phyloP scores from a whole-genome alignment of 768 basidiomycete genomes.

The Asterophora lycoperdoides region DNA sequence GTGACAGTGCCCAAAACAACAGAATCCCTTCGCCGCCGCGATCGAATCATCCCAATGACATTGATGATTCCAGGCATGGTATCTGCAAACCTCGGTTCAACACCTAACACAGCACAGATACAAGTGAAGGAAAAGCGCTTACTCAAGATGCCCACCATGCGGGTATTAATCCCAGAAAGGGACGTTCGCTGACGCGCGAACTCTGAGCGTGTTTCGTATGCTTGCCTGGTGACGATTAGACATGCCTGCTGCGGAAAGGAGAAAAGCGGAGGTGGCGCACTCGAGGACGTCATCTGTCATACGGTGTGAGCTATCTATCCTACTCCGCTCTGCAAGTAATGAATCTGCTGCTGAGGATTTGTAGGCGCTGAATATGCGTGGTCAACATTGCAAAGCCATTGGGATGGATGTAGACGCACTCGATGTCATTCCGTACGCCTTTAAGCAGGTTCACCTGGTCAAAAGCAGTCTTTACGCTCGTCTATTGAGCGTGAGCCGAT shows the following conservation, averaged over 20 bases:
- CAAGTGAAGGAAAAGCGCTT: constrained; percentile 23
- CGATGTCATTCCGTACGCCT: constrained; percentile 94
- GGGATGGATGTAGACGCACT: constrained; percentile 46
- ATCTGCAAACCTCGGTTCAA: constrained; percentile 36
- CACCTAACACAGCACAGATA: constrained; percentile 4
- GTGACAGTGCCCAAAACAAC: constrained; percentile 87
- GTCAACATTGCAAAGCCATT: not conserved
- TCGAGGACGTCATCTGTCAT: constrained; percentile 93
- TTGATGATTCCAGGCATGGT: constrained; percentile 95
- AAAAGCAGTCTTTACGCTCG: constrained; percentile 76
- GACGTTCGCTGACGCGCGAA: constrained; percentile 79
- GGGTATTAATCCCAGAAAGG: constrained; percentile 72
- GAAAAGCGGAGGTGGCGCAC: constrained; percentile 39
- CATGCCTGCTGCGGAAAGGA: constrained; percentile 4
- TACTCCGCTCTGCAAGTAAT: constrained; percentile 79
- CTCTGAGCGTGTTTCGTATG: constrained; percentile 93
- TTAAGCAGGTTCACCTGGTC: constrained; percentile 85
- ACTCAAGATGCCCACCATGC: constrained; percentile 85
- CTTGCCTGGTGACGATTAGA: constrained; percentile 63
- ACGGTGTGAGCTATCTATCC: constrained; percentile 88
- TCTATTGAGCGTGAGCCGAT: constrained; percentile 33
- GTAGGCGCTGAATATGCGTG: constrained; percentile 59
- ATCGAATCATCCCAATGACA: constrained; percentile 87
- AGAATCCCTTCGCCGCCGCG: constrained; percentile 83
- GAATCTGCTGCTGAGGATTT: constrained; percentile 87